Conservation (phyloP, 2,329 filamentous ascomycete genomes). For the Arthrobotrys conoides region DNA sequence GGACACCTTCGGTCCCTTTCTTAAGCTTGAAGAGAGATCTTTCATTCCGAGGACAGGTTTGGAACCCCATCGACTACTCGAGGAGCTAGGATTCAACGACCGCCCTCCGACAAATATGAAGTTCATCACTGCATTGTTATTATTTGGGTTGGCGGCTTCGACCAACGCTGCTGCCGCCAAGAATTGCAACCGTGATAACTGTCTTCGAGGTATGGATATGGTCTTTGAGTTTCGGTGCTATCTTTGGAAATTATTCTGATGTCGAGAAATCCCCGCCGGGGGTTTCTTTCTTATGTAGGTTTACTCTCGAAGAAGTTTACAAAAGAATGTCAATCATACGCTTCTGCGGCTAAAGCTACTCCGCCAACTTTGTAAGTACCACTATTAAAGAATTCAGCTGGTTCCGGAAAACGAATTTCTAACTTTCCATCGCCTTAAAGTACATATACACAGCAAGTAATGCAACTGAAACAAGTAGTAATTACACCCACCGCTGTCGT, state of each 20-base stretch:
- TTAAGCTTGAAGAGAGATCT: neutral
- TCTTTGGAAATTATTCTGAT: neutral
- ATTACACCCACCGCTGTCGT: neutral
- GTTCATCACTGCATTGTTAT: neutral
- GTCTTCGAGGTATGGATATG: neutral
- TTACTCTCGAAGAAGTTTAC: neutral
- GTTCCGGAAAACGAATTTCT: neutral
- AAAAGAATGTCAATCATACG: constrained; percentile 2
- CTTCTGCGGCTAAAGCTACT: neutral
- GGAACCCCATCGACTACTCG: neutral
- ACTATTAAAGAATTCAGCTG: neutral
- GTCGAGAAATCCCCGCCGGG: neutral
- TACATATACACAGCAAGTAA: neutral
- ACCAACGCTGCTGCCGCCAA: neutral
- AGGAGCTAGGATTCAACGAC: neutral
- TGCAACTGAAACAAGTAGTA: neutral
- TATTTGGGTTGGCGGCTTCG: neutral
- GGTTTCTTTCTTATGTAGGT: neutral
- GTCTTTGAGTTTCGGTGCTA: neutral
- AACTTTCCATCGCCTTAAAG: neutral
- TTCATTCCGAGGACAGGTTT: neutral
- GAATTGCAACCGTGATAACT: constrained; percentile 2
- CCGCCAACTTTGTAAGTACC: neutral
- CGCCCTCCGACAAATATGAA: constrained; percentile 10
- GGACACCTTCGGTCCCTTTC: constrained; percentile 11